phyloP scores from a whole-genome alignment of 352 stramenopile genomes.

The Globisporangium spiculum region DNA sequence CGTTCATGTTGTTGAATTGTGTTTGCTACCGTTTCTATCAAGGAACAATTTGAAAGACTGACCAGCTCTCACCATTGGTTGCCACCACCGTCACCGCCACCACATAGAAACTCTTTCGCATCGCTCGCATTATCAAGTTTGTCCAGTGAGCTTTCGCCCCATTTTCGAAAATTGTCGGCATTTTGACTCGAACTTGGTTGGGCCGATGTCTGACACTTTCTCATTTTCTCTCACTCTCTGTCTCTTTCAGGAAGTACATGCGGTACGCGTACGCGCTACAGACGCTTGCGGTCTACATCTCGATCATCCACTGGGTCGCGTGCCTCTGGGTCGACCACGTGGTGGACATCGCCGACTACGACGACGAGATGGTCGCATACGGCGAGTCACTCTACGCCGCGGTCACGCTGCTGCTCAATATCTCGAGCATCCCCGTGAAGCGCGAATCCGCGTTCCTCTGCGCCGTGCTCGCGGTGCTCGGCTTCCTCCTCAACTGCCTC shows the following conservation, averaged over 20 bases:
- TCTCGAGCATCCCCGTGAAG: conserved; percentile 35
- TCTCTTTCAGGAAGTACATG: conserved; percentile 49
- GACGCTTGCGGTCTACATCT: conserved; percentile 52
- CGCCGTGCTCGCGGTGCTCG: conserved; percentile 38
- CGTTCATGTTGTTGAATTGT: too few relatives aligned
- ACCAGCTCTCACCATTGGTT: not conserved
- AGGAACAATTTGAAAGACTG: not conserved
- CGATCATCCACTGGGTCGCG: conserved; percentile 59
- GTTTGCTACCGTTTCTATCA: not conserved
- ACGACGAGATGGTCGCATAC: conserved; percentile 41
- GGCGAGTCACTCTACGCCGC: conserved; percentile 45
- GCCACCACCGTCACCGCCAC: not conserved
- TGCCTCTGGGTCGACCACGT: conserved; percentile 45
- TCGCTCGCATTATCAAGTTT: conserved; percentile 60
- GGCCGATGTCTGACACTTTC: not conserved
- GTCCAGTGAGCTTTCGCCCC: conserved; percentile 36
- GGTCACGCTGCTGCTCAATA: conserved; percentile 47
- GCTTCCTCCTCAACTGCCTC: conserved; percentile 51
- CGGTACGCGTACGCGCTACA: conserved; percentile 58
- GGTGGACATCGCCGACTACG: conserved; percentile 24
- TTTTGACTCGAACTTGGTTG: not conserved
- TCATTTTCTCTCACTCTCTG: not conserved
- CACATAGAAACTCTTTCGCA: conserved; percentile 61
- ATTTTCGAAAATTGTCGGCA: not conserved
- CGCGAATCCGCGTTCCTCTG: conserved; percentile 39